Evolutionary conservation across 2,329 filamentous ascomycete genomes (phyloP).

Genomic region (Falciphora oryzae): DNA sequence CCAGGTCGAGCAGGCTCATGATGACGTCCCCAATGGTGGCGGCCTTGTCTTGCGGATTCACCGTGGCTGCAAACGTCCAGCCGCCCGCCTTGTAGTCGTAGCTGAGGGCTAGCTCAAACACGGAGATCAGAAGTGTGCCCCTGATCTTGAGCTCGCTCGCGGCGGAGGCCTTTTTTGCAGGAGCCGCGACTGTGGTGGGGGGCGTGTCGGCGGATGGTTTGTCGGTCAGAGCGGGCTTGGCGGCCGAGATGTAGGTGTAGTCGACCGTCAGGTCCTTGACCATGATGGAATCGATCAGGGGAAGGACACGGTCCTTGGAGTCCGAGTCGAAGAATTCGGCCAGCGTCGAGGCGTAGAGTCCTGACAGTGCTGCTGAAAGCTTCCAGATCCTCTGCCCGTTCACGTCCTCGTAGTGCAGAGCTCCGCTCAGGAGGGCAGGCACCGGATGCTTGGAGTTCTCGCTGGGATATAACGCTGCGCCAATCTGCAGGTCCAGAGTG

Average conservation of each 20-base stretch:
- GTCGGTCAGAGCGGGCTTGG: background rate
- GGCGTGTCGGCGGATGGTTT: too few relatives aligned
- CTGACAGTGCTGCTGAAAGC: conserved; percentile 4
- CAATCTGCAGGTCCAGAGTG: background rate
- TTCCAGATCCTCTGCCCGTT: conserved; percentile 11
- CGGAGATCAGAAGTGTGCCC: conserved; percentile 7
- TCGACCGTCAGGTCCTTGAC: conserved; percentile 14
- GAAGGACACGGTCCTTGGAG: conserved; percentile 12
- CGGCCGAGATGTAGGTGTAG: conserved; percentile 15
- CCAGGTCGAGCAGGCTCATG: conserved; percentile 10
- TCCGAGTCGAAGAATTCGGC: conserved; percentile 14
- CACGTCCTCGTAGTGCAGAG: conserved; percentile 11
- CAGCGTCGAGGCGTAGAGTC: conserved; percentile 12
- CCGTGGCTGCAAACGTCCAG: conserved; percentile 11
- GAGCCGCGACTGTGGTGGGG: too few relatives aligned
- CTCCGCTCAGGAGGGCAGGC: conserved; percentile 10
- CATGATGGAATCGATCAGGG: conserved; percentile 16
- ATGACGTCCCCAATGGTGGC: conserved; percentile 11
- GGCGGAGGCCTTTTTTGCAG: background rate
- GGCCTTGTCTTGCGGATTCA: conserved; percentile 12
- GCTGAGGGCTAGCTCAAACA: conserved; percentile 11
- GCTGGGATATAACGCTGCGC: background rate
- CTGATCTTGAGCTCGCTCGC: conserved; percentile 10
- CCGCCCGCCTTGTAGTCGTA: conserved; percentile 7
- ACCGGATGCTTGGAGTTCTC: background rate